A percentile compares a stretch with the other conserved stretches of the same genome.
These are phyloP conservation scores for Suillus ampliporus DNA, from an alignment of 768 basidiomycete species.

Conservation along the genomic window DNA sequence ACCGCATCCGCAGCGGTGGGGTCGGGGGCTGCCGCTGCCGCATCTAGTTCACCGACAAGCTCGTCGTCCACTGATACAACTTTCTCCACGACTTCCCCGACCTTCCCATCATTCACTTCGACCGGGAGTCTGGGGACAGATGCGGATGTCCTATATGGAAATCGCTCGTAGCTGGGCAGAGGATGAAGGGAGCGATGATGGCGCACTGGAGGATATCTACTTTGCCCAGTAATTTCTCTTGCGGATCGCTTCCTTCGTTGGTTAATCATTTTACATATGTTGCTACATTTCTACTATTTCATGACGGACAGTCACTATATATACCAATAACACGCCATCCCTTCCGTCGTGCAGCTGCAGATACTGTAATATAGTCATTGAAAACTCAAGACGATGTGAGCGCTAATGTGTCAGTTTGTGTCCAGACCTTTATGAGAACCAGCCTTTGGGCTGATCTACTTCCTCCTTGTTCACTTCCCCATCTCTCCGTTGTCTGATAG, in stretches of 20 bases:
- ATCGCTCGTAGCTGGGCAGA: background rate
- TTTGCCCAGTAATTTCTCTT: slow-evolving; percentile 3
- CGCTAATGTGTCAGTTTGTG: background rate
- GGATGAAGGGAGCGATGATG: background rate
- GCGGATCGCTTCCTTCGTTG: background rate
- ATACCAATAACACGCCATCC: background rate
- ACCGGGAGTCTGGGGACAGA: too few species aligned
- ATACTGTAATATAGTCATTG: background rate
- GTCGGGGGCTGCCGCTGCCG: too few species aligned
- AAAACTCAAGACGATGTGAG: background rate
- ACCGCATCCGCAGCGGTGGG: too few species aligned
- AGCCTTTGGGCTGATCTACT: slow-evolving; percentile 56
- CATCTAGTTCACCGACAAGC: too few species aligned
- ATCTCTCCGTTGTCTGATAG: slow-evolving; percentile 66
- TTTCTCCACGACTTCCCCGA: too few species aligned
- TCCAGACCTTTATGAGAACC: slow-evolving; percentile 47
- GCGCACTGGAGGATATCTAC: background rate
- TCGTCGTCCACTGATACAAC: too few species aligned
- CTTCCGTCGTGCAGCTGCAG: background rate
- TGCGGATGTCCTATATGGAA: background rate
- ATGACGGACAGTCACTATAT: background rate
- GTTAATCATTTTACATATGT: background rate
- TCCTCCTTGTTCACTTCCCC: slow-evolving; percentile 57
- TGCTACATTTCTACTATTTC: background rate
- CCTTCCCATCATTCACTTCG: background rate